A percentile compares a stretch with the other conserved stretches of the same genome.
phyloP scores from a whole-genome alignment of 257 asterid genomes.

The Ligustrum vulgare region DNA sequence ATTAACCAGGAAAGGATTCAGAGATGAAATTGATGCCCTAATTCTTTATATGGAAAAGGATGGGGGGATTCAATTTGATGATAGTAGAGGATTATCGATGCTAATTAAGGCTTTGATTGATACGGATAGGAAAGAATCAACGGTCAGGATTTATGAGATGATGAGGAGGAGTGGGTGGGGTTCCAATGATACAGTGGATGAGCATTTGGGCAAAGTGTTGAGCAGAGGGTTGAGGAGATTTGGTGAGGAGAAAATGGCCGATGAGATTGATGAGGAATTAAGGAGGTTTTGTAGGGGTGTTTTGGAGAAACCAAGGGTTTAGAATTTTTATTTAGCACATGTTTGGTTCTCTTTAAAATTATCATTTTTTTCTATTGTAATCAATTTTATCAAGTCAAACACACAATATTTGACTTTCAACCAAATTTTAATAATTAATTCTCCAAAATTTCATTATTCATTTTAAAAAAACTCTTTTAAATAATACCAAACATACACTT shows the following conservation, averaged over 20 bases:
- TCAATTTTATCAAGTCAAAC: too few species aligned
- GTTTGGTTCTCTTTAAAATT: too few species aligned
- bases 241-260: slow-evolving; percentile 66
- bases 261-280: slow-evolving; percentile 66
- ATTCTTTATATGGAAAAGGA: slow-evolving; percentile 49
- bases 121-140: slow-evolving; percentile 57
- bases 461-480: too few species aligned
- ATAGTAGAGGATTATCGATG: slow-evolving; percentile 56
- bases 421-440: too few species aligned
- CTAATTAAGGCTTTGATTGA: slow-evolving; percentile 69
- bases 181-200: slow-evolving; percentile 48
- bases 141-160: slow-evolving; percentile 72
- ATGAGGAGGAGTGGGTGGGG: slow-evolving; percentile 66
- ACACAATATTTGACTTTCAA: too few species aligned
- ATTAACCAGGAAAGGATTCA: slow-evolving; percentile 52
- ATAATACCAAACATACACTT: too few species aligned
- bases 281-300: slow-evolving; percentile 40
- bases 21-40: slow-evolving; percentile 55
- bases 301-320: slow-evolving; percentile 33
- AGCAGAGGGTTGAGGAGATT: slow-evolving; percentile 69
- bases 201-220: slow-evolving; percentile 70
- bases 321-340: background rate
- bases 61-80: slow-evolving; percentile 45
- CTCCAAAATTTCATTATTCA: too few species aligned
- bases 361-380: too few species aligned